These are phyloP conservation scores for Gaultheria prostrata DNA, from an alignment of 148 eudicot species.

Conservation along the genomic window DNA sequence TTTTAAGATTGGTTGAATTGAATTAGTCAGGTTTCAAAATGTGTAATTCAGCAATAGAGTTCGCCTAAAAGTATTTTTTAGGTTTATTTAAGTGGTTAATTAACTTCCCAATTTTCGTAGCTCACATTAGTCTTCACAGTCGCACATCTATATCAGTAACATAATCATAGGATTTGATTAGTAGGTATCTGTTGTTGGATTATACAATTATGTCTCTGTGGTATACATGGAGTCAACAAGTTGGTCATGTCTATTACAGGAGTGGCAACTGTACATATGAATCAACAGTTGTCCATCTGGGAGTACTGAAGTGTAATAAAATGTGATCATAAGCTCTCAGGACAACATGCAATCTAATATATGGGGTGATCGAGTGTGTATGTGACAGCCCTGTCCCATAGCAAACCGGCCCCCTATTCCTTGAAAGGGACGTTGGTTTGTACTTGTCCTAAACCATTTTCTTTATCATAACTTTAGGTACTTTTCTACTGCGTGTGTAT, in stretches of 20 bases:
- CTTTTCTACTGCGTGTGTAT: background rate
- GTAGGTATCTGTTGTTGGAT: background rate
- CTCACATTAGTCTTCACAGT: background rate
- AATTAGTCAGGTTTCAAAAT: constrained; percentile 3
- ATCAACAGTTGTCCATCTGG: background rate
- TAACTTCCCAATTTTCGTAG: background rate
- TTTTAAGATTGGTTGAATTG: constrained; percentile 2
- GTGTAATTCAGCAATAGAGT: background rate
- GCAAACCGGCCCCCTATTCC: background rate
- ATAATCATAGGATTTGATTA: background rate
- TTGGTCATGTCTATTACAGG: background rate
- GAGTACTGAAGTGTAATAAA: background rate
- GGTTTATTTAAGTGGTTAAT: background rate
- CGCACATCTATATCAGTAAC: background rate
- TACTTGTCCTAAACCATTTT: background rate
- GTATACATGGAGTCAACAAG: background rate
- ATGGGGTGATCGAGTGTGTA: background rate
- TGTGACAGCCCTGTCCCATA: background rate
- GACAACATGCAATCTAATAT: background rate
- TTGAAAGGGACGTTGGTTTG: background rate
- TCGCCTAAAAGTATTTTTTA: background rate
- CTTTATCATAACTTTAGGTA: background rate
- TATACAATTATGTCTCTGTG: background rate
- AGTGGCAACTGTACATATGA: background rate
- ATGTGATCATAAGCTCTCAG: background rate